Base-by-base conservation (phyloP, 2,329 filamentous ascomycete genomes). In the Colletotrichum tamarilloi region DNA sequence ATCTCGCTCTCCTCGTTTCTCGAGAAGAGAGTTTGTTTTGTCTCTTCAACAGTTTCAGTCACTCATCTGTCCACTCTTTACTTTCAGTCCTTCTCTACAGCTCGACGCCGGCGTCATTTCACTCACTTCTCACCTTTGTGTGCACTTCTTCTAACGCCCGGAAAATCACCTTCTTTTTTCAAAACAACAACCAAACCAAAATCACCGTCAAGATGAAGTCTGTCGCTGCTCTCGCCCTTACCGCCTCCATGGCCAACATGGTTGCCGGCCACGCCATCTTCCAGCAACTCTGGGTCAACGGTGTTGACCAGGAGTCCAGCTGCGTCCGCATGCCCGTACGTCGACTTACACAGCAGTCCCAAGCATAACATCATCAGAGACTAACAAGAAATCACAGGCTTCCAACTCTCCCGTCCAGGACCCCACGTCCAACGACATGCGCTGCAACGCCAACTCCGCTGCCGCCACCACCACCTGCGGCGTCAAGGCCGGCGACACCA, bases 221-320 rank as follows among this genome's bases (percentile, higher is more conserved):
- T 42, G 26, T 60, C 66, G 66, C 70, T 65, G 66, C 64, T 49
- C 46, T 74, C 35, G 53, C 67, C n/a, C 67, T 75, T 26, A 62
- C 67, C 53, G 62, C 67, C 62, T 74, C 72, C 70, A 73, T 73
- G 63, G 74, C 60, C 64, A 74, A 70, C 68, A 67, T 75, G 74
- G 72, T 74, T 52, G 64, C 65, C 67, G 83, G 82, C 62, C 88
- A 90, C 75, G 86, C 87, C 55, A 86, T 84, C 38, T 89, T 88
- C 80, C 87, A 89, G 76, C 79, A 86, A 26, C 79, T 87, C 62
- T 87, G 84, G 85, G 82, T 86, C 55, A 81, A 84, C 71, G 84
- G 81, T 42, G 75, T 80, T 12, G 74, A 75, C 67, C 62, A 72
- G 38, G 67, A n/a, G 35, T 30, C 24, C 30, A 66, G 26, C 60